These are phyloP conservation scores for Panicum hallii DNA, from an alignment of 202 grass and related monocot genomes.

Conservation along the genomic window DNA sequence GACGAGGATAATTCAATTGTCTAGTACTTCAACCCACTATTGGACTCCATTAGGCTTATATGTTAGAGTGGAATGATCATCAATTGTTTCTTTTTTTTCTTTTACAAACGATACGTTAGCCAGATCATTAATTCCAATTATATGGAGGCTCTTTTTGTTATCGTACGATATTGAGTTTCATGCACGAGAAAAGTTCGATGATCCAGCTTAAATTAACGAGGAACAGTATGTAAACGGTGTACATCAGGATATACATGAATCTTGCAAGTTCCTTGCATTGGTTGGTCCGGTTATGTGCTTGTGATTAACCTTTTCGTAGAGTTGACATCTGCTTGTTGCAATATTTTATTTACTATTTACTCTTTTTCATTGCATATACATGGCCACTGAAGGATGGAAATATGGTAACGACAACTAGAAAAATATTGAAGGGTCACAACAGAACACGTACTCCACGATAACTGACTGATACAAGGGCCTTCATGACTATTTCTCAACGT, in stretches of 20 bases:
- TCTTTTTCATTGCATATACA: background rate
- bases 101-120: no score
- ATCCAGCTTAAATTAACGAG: background rate
- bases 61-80: no score
- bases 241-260: no score
- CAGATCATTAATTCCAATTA: no score
- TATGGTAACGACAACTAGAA: background rate
- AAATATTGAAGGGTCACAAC: background rate
- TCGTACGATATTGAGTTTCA: no score
- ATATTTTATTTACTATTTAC: background rate
- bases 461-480: background rate
- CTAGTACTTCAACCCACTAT: no score
- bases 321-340: background rate
- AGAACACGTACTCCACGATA: background rate
- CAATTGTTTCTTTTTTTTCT: no score
- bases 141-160: no score
- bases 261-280: background rate
- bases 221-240: no score
- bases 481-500: background rate
- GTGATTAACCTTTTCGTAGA: background rate
- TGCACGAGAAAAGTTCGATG: no score
- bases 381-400: background rate
- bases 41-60: no score
- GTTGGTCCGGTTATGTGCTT: background rate
- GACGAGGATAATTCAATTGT: no score